Base-by-base conservation (phyloP, 2,329 filamentous ascomycete species). In the Teratosphaeria zuluensis region DNA sequence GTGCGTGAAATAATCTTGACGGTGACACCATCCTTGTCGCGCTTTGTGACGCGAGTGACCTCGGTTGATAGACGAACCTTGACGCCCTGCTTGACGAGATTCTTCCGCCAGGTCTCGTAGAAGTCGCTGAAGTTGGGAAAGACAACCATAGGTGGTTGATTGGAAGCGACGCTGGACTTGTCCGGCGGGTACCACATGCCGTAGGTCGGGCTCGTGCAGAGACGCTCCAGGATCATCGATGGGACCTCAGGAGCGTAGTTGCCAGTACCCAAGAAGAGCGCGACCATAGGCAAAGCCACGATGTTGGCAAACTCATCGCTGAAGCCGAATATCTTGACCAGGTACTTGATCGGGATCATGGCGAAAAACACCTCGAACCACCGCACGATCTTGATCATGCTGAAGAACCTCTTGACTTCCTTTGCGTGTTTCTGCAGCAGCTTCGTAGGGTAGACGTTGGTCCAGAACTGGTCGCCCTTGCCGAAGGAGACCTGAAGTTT, bases 181-280 rank as follows among this genome's bases (percentile, higher is more conserved):
- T 80, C 78, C 9, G 74, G 70, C 1, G 79, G 76, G 63, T 81
- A 82, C 81, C 81, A 84, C 79, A 84, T 82, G 52, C 81, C 80
- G 60, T 81, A 82, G 1, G 80, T 83, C 0, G 80, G 80, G 62
- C 77, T 79, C 1, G 77, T 80, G 64, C 72, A 77, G 1, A 80
- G 69, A 11, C 78, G 65, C 62, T 80, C 78, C 14, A 90, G 76
- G 35, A 90, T 84, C 28, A 86, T 85, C 51, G 80, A 82, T 0
- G 87, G 84, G 0, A 90, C 86, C 62, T 89, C 84, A 0, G 86
- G 83, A 0, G 87, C 87, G 65, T 88, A 85, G 64, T 90, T 90
- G 1, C 87, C 86, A 5, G 87, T 90, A 0, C 87, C 87, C 0
- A 90, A 76, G 68, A 91, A 90, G 1, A 90, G 75, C 0, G 87